Base-by-base conservation (phyloP, 257 asterid genomes). In the Jacaranda copaia region DNA sequence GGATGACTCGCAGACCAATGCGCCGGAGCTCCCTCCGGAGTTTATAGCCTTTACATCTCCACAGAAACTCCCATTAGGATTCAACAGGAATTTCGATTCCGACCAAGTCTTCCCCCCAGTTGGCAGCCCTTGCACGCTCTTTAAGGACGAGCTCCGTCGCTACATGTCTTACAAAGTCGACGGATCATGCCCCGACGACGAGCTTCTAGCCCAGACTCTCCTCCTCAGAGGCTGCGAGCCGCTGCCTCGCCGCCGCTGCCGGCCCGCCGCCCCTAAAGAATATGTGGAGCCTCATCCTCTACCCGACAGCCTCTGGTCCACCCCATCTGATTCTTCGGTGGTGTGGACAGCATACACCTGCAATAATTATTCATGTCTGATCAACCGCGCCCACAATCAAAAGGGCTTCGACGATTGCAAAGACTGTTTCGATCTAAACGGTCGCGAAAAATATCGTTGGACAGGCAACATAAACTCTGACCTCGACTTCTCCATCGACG, bases 171-270 rank as follows among this genome's bases (percentile, higher is more conserved):
- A 89, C 83, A 18, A 73, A 49, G 86, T 89, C 76, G 85, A 86
- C 53, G 91, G 89, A 8, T 85, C 89, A 0, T 87, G 94, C 82
- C 97, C 97, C 0, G 90, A 86, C 46, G 97, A 91, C 67, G 94
- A 91, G 73, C 77, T 82, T 35, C 71, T 82, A 12, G 85, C 90
- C 3, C 97, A 91, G 70, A 86, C 80, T 43, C 92, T 91, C 71
- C 91, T 91, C 67, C 89, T 91, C 36, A 77, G 75, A 35, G 97
- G 93, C 43, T 91, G 94, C 61, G 97, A 89, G 83, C 94, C 97
- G 6, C 94, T 91, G 51, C 93, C 94, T 7, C 82, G 90, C 14
- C 85, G 97, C 20, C 92, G 94, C 53, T 89, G 97, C 85, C 93
- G 86, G 55, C 88, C 87, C 15, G 85, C 85, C 12, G 82, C 93